These are phyloP conservation scores for Coemansia sp. DNA, from an alignment of 192 early-diverging fungal species.

Conservation along the genomic window DNA sequence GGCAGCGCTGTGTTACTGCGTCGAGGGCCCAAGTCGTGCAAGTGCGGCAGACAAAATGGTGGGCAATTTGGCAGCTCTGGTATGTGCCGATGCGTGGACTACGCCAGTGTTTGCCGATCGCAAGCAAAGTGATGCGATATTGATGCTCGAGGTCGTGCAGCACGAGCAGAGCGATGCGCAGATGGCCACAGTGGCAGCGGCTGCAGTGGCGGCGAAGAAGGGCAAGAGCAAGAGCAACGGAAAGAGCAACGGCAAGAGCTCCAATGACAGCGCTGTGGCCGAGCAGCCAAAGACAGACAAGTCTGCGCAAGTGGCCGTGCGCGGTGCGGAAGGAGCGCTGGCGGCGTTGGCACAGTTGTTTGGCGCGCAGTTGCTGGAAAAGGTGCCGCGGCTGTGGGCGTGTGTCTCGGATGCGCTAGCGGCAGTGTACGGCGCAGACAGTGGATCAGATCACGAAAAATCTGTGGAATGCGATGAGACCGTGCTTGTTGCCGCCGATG, in stretches of 20 bases:
- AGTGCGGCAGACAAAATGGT: constrained; percentile 82
- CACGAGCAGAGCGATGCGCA: constrained; percentile 37
- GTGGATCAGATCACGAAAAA: no score
- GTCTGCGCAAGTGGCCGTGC: constrained; percentile 60
- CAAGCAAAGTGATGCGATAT: constrained; percentile 24
- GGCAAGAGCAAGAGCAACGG: background rate
- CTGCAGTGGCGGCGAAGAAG: constrained; percentile 31
- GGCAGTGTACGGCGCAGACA: constrained; percentile 12
- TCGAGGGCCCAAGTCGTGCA: constrained; percentile 7
- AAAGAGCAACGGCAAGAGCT: no score
- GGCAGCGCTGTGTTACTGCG: constrained; percentile 31
- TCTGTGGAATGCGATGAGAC: background rate
- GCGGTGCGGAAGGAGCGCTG: constrained; percentile 61
- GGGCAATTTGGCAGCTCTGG: constrained; percentile 80
- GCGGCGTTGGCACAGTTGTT: constrained; percentile 36
- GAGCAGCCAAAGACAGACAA: background rate
- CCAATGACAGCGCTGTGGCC: background rate
- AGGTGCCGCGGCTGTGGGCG: constrained; percentile 50
- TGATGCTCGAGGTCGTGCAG: constrained; percentile 51
- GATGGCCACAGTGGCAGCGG: constrained; percentile 42
- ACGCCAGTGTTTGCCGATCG: constrained; percentile 65
- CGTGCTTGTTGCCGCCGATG: constrained; percentile 29
- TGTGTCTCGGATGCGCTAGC: constrained; percentile 35
- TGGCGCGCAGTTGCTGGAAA: constrained; percentile 25
- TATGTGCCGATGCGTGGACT: constrained; percentile 76